phyloP scores from a whole-genome alignment of 306 rosid genomes.

The Trichosanthes truncata region DNA sequence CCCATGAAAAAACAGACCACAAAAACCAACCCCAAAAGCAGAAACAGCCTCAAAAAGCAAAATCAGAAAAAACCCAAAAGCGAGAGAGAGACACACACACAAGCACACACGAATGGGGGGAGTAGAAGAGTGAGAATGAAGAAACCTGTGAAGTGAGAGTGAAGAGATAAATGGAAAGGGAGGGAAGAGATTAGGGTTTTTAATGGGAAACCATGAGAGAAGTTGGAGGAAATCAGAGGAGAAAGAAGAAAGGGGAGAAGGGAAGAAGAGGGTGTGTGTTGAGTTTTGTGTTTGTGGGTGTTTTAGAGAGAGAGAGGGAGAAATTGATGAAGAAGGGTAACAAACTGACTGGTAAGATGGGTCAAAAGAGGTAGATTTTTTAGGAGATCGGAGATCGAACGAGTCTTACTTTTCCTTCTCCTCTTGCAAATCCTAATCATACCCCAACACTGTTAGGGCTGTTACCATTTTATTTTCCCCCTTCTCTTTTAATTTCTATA shows the following conservation, averaged over 20 bases:
- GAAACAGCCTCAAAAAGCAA: background rate
- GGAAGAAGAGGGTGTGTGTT: background rate
- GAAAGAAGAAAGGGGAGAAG: background rate
- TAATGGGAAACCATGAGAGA: slow-evolving; percentile 26
- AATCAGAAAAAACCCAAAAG: background rate
- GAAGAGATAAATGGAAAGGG: slow-evolving; percentile 9
- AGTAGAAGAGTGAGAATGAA: slow-evolving; percentile 6
- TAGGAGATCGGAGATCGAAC: slow-evolving; percentile 50
- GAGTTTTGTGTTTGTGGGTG: background rate
- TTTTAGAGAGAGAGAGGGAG: slow-evolving; percentile 1
- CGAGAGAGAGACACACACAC: background rate
- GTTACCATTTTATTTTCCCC: too few relatives aligned
- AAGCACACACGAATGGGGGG: background rate
- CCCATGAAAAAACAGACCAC: slow-evolving; percentile 23
- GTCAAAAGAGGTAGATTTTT: slow-evolving; percentile 55
- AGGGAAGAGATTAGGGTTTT: slow-evolving; percentile 43
- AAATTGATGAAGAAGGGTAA: slow-evolving; percentile 15
- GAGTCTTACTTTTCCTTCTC: slow-evolving; percentile 9
- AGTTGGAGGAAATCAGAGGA: background rate
- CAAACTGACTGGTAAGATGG: slow-evolving; percentile 40
- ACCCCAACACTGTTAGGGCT: too few relatives aligned
- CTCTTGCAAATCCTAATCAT: background rate
- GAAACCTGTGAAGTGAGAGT: slow-evolving; percentile 28
- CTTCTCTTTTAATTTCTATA: too few relatives aligned
- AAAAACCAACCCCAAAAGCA: background rate